Evolutionary conservation across 768 basidiomycete genomes (phyloP).

Genomic region (Tylopilus rubrobrunneus): DNA sequence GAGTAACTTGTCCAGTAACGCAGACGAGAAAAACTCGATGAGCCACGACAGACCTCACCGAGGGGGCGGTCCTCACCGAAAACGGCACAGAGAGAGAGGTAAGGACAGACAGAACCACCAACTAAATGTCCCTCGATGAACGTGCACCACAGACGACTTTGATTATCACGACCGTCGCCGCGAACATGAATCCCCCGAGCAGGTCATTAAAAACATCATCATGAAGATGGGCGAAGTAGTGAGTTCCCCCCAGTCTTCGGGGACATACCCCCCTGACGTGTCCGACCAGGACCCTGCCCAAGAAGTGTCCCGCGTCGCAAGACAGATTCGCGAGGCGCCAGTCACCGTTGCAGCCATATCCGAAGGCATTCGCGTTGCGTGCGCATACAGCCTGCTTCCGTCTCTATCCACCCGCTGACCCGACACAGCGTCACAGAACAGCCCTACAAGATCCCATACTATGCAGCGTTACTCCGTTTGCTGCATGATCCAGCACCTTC

Average conservation of each 20-base stretch:
- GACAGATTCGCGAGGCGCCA: constrained; percentile 58
- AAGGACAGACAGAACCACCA: constrained; percentile 23
- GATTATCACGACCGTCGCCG: constrained; percentile 58
- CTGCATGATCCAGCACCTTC: constrained; percentile 47
- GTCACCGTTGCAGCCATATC: constrained; percentile 61
- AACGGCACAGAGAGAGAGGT: constrained; percentile 50
- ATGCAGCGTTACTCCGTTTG: constrained; percentile 73
- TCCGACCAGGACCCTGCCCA: constrained; percentile 58
- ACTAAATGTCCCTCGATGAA: neutral
- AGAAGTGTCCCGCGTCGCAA: constrained; percentile 64
- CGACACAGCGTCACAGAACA: constrained; percentile 75
- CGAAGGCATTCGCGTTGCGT: constrained; percentile 77
- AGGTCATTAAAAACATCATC: constrained; percentile 63
- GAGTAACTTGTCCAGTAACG: neutral
- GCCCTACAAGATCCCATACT: constrained; percentile 90
- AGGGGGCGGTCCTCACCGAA: constrained; percentile 43
- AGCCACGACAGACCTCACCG: constrained; percentile 53
- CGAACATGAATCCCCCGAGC: constrained; percentile 69
- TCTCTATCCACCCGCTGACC: constrained; percentile 5
- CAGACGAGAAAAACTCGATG: constrained; percentile 32
- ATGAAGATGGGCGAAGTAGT: constrained; percentile 82
- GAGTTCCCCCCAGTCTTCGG: constrained; percentile 27
- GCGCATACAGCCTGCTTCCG: neutral
- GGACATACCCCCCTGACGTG: neutral
- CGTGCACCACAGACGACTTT: constrained; percentile 50